phyloP scores from a whole-genome alignment of 352 stramenopile species.

The Globisporangium solare region DNA sequence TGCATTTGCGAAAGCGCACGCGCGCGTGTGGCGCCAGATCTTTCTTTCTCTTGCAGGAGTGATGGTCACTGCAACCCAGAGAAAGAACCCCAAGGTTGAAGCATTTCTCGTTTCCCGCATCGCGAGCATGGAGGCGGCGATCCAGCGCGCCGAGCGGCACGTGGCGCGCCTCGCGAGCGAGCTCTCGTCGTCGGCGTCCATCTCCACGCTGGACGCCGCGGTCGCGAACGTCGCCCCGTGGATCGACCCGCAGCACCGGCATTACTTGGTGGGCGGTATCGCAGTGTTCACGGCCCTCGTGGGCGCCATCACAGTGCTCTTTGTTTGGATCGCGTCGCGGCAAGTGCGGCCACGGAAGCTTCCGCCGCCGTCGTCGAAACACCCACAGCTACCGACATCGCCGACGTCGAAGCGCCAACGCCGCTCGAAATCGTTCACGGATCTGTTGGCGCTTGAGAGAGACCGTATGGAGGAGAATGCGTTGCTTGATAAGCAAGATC shows the following conservation, averaged over 20 bases:
- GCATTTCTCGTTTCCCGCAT: conserved; percentile 4
- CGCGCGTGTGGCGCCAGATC: too few relatives aligned
- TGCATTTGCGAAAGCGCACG: too few relatives aligned
- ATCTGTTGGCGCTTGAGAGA: conserved; percentile 55
- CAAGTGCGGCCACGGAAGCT: conserved; percentile 62
- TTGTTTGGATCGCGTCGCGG: conserved; percentile 78
- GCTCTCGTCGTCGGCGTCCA: conserved; percentile 4
- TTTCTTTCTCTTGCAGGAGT: too few relatives aligned
- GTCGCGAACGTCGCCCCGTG: conserved; percentile 7
- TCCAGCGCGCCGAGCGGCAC: conserved; percentile 4
- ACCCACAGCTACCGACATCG: conserved; percentile 41
- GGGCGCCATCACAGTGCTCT: conserved; percentile 42
- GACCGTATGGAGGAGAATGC: conserved; percentile 61
- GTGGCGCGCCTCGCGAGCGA: conserved; percentile 4
- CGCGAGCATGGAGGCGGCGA: conserved; percentile 7
- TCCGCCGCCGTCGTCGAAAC: conserved; percentile 18
- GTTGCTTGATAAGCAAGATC: conserved; percentile 58
- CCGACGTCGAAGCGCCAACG: conserved; percentile 73
- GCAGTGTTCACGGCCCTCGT: conserved; percentile 42
- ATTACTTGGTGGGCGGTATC: conserved; percentile 41
- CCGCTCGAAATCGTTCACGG: conserved; percentile 69
- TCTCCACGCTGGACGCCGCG: conserved; percentile 8
- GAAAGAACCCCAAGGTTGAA: conserved; percentile 1
- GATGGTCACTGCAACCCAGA: not conserved
- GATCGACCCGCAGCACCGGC: conserved; percentile 26